A percentile compares a stretch with the other conserved stretches of the same genome.
These are phyloP conservation scores for Fraxinus velutina DNA, from an alignment of 305 asterid species.

Conservation along the genomic window DNA sequence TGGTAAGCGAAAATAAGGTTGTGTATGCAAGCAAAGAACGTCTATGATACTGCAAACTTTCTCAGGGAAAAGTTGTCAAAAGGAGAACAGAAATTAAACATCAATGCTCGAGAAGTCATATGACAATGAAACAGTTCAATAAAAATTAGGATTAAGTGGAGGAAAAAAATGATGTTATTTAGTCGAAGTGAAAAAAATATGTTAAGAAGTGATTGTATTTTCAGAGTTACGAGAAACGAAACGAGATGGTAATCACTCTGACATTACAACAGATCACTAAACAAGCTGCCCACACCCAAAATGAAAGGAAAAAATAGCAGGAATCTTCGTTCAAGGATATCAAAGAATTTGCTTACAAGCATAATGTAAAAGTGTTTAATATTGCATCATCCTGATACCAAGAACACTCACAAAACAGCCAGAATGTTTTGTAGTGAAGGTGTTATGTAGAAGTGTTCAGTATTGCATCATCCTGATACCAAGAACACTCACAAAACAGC, in stretches of 20 bases:
- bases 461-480: not conserved
- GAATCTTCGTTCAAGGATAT: not conserved
- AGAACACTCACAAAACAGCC: not conserved
- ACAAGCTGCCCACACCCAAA: not conserved
- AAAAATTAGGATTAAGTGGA: not conserved
- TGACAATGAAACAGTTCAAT: not conserved
- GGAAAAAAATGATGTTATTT: not conserved
- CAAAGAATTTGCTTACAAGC: not conserved
- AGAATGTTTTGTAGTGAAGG: not conserved
- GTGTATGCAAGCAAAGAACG: slow-evolving; percentile 12
- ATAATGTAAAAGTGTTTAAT: not conserved
- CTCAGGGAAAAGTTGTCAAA: not conserved
- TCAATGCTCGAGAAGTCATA: not conserved
- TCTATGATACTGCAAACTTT: not conserved
- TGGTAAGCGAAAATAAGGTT: not conserved
- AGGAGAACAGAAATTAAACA: not conserved
- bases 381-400: not conserved
- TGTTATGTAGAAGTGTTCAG: not conserved
- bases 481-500: not conserved
- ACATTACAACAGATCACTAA: not conserved
- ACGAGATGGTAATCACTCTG: not conserved
- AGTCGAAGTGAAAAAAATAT: not conserved
- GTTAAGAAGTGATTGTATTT: not conserved
- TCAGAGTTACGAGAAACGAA: not conserved
- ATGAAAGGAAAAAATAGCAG: not conserved